phyloP scores from a whole-genome alignment of 306 rosid genomes.

The Quercus glauca region DNA sequence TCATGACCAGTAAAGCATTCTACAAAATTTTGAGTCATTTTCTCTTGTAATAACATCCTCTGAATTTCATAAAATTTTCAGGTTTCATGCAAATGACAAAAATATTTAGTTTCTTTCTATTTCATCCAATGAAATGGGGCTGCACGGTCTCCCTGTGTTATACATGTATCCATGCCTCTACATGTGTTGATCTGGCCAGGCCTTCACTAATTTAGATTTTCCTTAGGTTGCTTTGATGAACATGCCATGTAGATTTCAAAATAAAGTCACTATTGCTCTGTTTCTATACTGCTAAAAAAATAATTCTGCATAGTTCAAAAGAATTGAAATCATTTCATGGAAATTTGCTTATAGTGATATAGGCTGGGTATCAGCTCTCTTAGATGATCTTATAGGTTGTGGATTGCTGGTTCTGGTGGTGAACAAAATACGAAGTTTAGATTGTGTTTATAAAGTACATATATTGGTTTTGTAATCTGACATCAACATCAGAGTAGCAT shows the following conservation, averaged over 20 bases:
- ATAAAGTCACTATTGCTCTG: background rate
- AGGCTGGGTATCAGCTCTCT: background rate
- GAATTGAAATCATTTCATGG: background rate
- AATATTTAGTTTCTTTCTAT: background rate
- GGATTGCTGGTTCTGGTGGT: constrained; percentile 7
- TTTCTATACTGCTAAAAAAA: background rate
- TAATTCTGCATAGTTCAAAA: background rate
- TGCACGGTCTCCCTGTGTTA: background rate
- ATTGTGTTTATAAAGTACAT: background rate
- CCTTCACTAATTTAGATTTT: background rate
- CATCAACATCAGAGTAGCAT: background rate
- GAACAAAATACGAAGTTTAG: background rate
- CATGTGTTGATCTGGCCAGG: background rate
- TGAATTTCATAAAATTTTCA: background rate
- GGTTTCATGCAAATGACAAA: background rate
- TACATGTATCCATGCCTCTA: background rate
- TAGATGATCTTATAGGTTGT: constrained; percentile 3
- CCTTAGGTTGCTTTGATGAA: background rate
- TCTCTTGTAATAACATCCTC: background rate
- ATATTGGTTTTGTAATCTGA: background rate
- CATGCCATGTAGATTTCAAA: background rate
- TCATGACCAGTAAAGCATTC: background rate
- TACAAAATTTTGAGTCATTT: background rate
- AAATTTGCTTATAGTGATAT: background rate
- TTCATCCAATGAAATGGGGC: background rate